These are phyloP conservation scores for Fragosphaeria purpurea DNA, from an alignment of 2,329 filamentous ascomycete genomes.

Conservation along the genomic window DNA sequence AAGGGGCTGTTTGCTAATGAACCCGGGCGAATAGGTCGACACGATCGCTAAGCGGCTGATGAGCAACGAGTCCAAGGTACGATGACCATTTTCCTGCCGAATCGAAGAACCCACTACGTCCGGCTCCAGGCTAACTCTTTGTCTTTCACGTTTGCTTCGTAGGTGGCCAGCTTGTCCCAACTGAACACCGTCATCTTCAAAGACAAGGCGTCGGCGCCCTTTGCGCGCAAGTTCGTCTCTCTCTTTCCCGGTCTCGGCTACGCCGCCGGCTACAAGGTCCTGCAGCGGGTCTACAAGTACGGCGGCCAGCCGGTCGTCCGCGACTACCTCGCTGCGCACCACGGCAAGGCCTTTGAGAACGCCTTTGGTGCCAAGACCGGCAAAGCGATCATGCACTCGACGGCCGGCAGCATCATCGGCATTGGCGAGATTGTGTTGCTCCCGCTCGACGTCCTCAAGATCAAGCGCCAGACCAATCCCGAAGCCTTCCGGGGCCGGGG, in stretches of 20 bases:
- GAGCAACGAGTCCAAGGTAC: slow-evolving; percentile 82
- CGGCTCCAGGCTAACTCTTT: too few species aligned
- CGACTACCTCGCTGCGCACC: slow-evolving; percentile 74
- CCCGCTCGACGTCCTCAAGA: slow-evolving; percentile 94
- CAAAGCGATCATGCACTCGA: slow-evolving; percentile 97
- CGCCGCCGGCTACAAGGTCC: slow-evolving; percentile 91
- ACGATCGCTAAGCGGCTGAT: slow-evolving; percentile 98
- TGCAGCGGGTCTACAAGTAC: slow-evolving; percentile 98
- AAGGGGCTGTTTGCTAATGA: slow-evolving; percentile 12
- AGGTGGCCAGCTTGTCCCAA: slow-evolving; percentile 50
- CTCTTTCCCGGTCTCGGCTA: slow-evolving; percentile 96
- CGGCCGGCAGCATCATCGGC: slow-evolving; percentile 88
- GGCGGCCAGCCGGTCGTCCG: slow-evolving; percentile 92
- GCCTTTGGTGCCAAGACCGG: slow-evolving; percentile 94
- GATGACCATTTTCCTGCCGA: slow-evolving; percentile 6
- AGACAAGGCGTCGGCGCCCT: slow-evolving; percentile 65
- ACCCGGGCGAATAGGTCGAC: slow-evolving; percentile 57
- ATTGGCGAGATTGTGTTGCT: slow-evolving; percentile 95
- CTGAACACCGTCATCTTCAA: slow-evolving; percentile 92
- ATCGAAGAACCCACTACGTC: too few species aligned
- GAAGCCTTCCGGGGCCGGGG: slow-evolving; percentile 94
- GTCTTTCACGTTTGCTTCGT: neutral
- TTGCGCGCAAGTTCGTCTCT: slow-evolving; percentile 75
- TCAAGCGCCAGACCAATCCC: slow-evolving; percentile 98
- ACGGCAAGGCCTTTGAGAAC: slow-evolving; percentile 73